Percentiles rank a stretch among this genome's conserved stretches.
Evolutionary conservation across 1,139 yeast genomes (phyloP).

Genomic region (Nakaseomyces uthaithaninus): DNA sequence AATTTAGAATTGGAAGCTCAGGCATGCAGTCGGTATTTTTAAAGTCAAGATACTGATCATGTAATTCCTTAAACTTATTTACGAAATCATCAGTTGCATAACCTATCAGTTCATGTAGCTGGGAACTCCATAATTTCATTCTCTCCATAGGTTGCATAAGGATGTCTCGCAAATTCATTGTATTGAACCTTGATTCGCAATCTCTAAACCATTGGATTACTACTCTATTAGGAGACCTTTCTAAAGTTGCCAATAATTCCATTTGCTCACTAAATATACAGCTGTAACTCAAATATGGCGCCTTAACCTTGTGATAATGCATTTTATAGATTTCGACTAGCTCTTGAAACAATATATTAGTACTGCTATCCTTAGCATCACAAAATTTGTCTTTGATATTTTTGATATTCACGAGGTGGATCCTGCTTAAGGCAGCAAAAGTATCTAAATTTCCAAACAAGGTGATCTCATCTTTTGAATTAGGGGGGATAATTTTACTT

Average conservation of each 20-base stretch:
- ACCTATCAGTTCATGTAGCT: conserved; percentile 12
- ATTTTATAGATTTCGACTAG: not conserved
- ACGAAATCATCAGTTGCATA: not conserved
- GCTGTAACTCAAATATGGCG: conserved; percentile 30
- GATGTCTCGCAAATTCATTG: not conserved
- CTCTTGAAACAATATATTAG: conserved; percentile 14
- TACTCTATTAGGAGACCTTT: conserved; percentile 11
- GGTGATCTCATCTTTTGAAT: conserved; percentile 7
- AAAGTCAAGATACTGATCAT: not conserved
- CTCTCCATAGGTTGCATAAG: conserved; percentile 23
- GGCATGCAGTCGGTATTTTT: not conserved
- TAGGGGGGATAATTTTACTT: not conserved
- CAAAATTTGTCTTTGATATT: conserved; percentile 9
- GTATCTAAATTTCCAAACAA: conserved; percentile 35
- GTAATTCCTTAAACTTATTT: not conserved
- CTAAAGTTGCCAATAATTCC: conserved; percentile 19
- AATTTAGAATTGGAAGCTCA: not conserved
- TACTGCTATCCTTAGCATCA: not conserved
- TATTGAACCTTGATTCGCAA: not conserved
- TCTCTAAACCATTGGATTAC: conserved; percentile 1
- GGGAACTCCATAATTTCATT: conserved; percentile 17
- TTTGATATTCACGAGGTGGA: conserved; percentile 23
- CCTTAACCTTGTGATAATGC: conserved; percentile 26
- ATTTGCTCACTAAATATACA: conserved; percentile 24
- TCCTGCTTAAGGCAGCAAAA: conserved; percentile 30